These are phyloP conservation scores for Colletotrichum neosansevieriae DNA, from an alignment of 2,329 filamentous ascomycete genomes.

Conservation along the genomic window DNA sequence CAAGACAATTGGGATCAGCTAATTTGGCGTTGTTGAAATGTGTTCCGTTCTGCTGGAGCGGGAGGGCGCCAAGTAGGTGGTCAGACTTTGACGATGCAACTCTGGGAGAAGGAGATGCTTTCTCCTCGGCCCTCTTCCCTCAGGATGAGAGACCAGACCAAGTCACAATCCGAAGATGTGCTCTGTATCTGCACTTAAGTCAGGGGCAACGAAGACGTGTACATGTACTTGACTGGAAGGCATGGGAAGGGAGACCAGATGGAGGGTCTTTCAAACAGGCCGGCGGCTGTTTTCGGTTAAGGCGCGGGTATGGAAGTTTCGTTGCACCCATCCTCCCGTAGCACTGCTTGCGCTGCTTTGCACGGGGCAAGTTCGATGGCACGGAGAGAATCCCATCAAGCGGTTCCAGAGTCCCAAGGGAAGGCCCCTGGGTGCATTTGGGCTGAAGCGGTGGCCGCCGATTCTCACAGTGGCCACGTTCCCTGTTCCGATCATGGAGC, in stretches of 20 bases:
- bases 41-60: conserved; percentile 11
- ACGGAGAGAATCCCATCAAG: too few relatives aligned
- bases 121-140: not conserved
- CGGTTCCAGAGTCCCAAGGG: too few relatives aligned
- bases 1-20: not conserved
- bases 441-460: not conserved
- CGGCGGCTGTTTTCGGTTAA: not conserved
- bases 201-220: conserved; percentile 18
- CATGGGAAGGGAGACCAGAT: conserved; percentile 10
- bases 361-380: not conserved
- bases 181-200: conserved; percentile 25
- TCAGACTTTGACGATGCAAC: conserved; percentile 6
- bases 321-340: conserved; percentile 14
- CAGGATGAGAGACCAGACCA: not conserved
- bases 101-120: not conserved
- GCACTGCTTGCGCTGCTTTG: not conserved
- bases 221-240: conserved; percentile 8
- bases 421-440: too few relatives aligned
- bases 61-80: conserved; percentile 10
- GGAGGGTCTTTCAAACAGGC: conserved; percentile 8
- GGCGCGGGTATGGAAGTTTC: conserved; percentile 1
- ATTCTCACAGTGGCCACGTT: conserved; percentile 33
- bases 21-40: conserved; percentile 24
- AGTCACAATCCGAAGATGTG: not conserved
- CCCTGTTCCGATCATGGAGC: too few relatives aligned